Percentiles rank a stretch among this genome's conserved stretches.
These are phyloP conservation scores for Athelia psychrophila DNA, from an alignment of 1,284 basidiomycete genomes.

Conservation along the genomic window DNA sequence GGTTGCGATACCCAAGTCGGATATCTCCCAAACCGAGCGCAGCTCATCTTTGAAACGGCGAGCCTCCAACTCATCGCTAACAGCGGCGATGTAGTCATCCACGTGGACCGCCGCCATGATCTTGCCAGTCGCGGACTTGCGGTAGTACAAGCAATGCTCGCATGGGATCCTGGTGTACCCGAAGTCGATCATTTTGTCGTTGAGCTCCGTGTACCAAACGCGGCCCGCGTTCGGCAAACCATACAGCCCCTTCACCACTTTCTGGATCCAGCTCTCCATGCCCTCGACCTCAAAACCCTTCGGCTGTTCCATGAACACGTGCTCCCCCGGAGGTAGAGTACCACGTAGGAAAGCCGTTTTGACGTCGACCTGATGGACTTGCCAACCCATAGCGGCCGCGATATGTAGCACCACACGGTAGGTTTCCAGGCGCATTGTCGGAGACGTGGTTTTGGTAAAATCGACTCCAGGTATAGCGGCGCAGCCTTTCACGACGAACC, in stretches of 20 bases:
- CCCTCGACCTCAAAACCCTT: slow-evolving; percentile 25
- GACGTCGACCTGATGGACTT: slow-evolving; percentile 40
- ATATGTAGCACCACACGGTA: slow-evolving; percentile 33
- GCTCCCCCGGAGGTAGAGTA: slow-evolving; percentile 29
- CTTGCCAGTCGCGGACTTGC: slow-evolving; percentile 9
- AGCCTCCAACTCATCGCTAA: slow-evolving; percentile 12
- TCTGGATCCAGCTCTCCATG: slow-evolving; percentile 26
- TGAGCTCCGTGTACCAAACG: slow-evolving; percentile 35
- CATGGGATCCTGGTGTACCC: slow-evolving; percentile 18
- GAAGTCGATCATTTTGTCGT: slow-evolving; percentile 21
- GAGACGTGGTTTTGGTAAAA: slow-evolving; percentile 39
- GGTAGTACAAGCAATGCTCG: slow-evolving; percentile 35
- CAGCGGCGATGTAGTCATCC: slow-evolving; percentile 31
- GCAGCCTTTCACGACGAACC: slow-evolving; percentile 37
- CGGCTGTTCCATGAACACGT: slow-evolving; percentile 37
- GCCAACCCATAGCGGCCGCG: slow-evolving; percentile 31
- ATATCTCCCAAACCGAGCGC: slow-evolving; percentile 23
- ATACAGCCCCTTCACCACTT: slow-evolving; percentile 33
- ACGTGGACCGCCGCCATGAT: slow-evolving; percentile 29
- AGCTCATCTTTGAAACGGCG: slow-evolving; percentile 25
- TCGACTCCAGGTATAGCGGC: slow-evolving; percentile 36
- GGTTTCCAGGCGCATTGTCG: slow-evolving; percentile 33
- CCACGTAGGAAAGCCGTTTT: slow-evolving; percentile 46
- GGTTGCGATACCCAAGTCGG: slow-evolving; percentile 18
- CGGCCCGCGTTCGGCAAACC: slow-evolving; percentile 36